phyloP scores from a whole-genome alignment of 1,284 basidiomycete species.

The Paramarasmius palmivorus region DNA sequence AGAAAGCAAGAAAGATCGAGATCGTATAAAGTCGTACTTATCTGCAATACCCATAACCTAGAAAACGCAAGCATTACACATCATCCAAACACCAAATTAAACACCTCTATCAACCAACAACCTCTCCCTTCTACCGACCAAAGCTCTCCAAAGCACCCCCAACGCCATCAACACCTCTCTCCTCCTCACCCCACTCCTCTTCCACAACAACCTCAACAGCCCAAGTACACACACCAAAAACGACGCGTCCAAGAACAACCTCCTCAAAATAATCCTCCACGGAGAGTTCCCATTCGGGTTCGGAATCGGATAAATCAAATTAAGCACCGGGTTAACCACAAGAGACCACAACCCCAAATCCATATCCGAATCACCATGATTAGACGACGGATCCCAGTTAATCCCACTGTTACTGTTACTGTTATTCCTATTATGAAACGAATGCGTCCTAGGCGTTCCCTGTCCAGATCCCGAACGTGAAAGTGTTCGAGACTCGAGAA shows the following conservation, averaged over 20 bases:
- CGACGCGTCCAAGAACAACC: slow-evolving; percentile 72
- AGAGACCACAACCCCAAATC: slow-evolving; percentile 81
- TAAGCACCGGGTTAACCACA: slow-evolving; percentile 66
- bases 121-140: slow-evolving; percentile 57
- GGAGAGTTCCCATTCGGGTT: slow-evolving; percentile 67
- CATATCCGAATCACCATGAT: slow-evolving; percentile 65
- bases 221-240: slow-evolving; percentile 65
- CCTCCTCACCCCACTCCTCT: slow-evolving; percentile 64
- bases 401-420: no score
- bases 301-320: no score
- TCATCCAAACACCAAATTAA: slow-evolving; percentile 31
- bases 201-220: slow-evolving; percentile 61
- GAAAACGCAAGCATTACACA: no score
- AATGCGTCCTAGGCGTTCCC: no score
- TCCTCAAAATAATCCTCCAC: slow-evolving; percentile 61
- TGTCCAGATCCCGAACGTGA: slow-evolving; percentile 36
- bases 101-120: slow-evolving; percentile 53
- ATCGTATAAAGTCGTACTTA: no score
- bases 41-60: no score
- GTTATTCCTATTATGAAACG: no score
- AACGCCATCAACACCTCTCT: slow-evolving; percentile 66
- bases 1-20: no score
- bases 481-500: slow-evolving; percentile 67
- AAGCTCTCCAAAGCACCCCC: slow-evolving; percentile 65
- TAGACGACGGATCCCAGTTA: slow-evolving; percentile 30